A percentile compares a stretch with the other conserved stretches of the same genome.
Evolutionary conservation across 257 asterid genomes (phyloP).

Genomic region (Solanum acaule): DNA sequence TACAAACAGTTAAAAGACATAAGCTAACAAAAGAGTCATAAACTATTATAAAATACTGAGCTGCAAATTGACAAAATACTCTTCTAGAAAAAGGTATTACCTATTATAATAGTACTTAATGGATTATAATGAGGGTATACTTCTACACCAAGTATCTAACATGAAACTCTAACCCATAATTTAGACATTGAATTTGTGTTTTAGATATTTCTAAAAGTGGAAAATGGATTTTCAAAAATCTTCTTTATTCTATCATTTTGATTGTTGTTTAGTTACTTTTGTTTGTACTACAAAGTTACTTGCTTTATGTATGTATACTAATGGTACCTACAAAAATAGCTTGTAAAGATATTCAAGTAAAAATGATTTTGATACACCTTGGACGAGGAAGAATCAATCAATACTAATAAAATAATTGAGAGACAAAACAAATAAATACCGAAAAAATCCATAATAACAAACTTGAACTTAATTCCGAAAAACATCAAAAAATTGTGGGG

Average conservation of each 20-base stretch:
- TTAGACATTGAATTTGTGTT: no score
- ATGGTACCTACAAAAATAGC: not conserved
- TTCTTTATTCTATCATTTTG: not conserved
- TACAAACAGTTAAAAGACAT: not conserved
- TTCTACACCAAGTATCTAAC: no score
- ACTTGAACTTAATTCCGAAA: no score
- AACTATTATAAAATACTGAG: not conserved
- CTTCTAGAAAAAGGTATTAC: not conserved
- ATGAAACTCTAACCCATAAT: not conserved
- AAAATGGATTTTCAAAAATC: no score
- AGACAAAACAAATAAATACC: not conserved
- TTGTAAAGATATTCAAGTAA: not conserved
- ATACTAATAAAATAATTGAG: not conserved
- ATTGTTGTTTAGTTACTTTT: no score
- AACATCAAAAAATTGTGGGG: no score
- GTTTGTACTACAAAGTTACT: not conserved
- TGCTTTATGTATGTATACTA: not conserved
- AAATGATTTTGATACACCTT: not conserved
- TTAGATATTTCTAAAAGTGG: no score
- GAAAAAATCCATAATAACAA: not conserved
- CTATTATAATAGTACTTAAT: not conserved
- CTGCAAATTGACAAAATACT: not conserved
- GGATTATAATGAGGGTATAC: not conserved
- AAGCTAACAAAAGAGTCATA: not conserved
- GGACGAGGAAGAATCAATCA: not conserved